Conservation (phyloP, 768 basidiomycete genomes). For the Mrakia gelida region DNA sequence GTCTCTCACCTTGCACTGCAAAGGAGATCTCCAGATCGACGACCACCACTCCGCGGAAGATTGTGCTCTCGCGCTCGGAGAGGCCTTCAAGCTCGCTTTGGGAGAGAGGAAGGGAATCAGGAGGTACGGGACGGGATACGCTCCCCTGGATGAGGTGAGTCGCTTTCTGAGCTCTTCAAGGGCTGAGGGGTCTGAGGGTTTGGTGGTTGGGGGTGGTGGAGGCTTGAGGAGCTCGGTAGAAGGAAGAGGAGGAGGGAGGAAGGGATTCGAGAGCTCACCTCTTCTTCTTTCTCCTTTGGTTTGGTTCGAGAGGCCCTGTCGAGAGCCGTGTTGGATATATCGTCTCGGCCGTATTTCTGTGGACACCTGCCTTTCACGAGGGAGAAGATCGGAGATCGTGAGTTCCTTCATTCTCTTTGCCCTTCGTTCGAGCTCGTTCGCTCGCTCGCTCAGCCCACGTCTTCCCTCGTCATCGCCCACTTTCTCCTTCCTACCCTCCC, state of each 20-base stretch:
- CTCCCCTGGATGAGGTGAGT: conserved; percentile 89
- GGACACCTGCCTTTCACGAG: conserved; percentile 62
- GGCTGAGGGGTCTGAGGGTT: too few species aligned
- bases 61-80: conserved; percentile 51
- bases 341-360: conserved; percentile 92
- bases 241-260: conserved; percentile 41
- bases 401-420: conserved; percentile 30
- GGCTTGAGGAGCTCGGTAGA: conserved; percentile 83
- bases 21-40: conserved; percentile 95
- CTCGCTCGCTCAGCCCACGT: not conserved
- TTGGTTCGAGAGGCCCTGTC: conserved; percentile 67
- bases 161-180: not conserved
- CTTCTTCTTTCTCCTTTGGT: not conserved
- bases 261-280: not conserved
- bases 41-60: conserved; percentile 99
- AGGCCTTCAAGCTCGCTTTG: conserved; percentile 87
- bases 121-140: conserved; percentile 93
- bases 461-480: not conserved
- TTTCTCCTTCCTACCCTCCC: not conserved
- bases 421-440: not conserved
- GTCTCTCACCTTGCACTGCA: conserved; percentile 83
- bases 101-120: conserved; percentile 92
- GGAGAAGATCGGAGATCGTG: conserved; percentile 54
- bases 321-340: conserved; percentile 95
- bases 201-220: not conserved